Percentiles rank a stretch among this genome's conserved stretches.
Conservation (phyloP, 768 basidiomycete species). For the Auricularia heimuer region DNA sequence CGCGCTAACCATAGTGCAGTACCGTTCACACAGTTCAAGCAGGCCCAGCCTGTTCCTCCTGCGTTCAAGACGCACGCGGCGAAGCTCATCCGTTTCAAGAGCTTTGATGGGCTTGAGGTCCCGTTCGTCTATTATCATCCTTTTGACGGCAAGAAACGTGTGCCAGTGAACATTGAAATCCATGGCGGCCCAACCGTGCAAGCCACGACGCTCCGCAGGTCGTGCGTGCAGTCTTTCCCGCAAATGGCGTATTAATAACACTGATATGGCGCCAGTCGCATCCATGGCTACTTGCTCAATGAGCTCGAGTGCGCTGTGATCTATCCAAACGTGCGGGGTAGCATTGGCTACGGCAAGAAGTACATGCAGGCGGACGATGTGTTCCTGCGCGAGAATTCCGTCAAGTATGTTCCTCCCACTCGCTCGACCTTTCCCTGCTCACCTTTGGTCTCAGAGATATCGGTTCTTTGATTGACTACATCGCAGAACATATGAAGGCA, state of each 20-base stretch:
- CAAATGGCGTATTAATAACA: background rate
- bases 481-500: constrained; percentile 21
- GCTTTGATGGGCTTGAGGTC: constrained; percentile 32
- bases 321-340: constrained; percentile 35
- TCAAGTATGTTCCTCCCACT: constrained; percentile 22
- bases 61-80: constrained; percentile 21
- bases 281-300: constrained; percentile 33
- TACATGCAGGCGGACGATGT: constrained; percentile 33
- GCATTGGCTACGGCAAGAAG: constrained; percentile 31
- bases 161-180: constrained; percentile 27
- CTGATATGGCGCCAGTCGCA: constrained; percentile 11
- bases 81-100: constrained; percentile 28
- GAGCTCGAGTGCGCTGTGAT: constrained; percentile 32
- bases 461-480: constrained; percentile 26
- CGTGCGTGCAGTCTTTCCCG: constrained; percentile 14
- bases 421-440: background rate
- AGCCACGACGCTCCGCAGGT: constrained; percentile 24
- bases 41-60: constrained; percentile 24
- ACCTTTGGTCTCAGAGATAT: constrained; percentile 23
- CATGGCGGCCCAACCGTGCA: constrained; percentile 33
- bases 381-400: constrained; percentile 33
- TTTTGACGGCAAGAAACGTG: constrained; percentile 15
- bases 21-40: constrained; percentile 21
- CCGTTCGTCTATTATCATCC: constrained; percentile 36
- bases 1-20: constrained; percentile 5